Conservation (phyloP, 2,329 filamentous ascomycete genomes). For the Fusarium falciforme region DNA sequence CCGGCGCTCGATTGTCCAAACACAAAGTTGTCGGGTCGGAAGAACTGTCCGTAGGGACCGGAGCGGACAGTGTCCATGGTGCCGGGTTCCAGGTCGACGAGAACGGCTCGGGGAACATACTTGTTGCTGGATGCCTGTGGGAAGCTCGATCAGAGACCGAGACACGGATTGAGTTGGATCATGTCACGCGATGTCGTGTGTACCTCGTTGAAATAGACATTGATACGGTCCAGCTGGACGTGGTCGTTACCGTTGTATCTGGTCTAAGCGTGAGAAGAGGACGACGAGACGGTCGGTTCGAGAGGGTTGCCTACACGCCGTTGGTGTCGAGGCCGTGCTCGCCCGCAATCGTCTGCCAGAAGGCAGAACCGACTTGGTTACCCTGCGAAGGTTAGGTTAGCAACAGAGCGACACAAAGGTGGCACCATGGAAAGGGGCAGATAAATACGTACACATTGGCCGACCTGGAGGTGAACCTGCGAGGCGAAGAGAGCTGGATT, state of each 20-base stretch:
- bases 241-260: neutral
- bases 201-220: slow-evolving; percentile 2
- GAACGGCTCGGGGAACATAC: neutral
- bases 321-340: neutral
- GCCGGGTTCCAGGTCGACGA: neutral
- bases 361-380: neutral
- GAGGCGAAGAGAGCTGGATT: neutral
- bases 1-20: slow-evolving; percentile 1
- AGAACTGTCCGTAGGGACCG: neutral
- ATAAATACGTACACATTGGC: neutral
- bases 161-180: neutral
- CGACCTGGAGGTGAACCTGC: neutral
- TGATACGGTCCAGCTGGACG: neutral
- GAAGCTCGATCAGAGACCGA: neutral
- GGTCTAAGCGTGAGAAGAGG: neutral
- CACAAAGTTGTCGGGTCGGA: neutral
- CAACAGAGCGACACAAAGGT: neutral
- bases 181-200: neutral
- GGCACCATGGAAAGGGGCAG: neutral
- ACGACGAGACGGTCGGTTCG: neutral
- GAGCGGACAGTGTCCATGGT: neutral
- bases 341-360: neutral
- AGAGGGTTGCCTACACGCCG: neutral
- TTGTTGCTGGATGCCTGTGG: neutral
- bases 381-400: neutral